Evolutionary conservation across 805 yeast genomes (phyloP), one percentile per base, ranked within the genome.

Genomic region (Groenewaldozyma tartarivorans): DNA sequence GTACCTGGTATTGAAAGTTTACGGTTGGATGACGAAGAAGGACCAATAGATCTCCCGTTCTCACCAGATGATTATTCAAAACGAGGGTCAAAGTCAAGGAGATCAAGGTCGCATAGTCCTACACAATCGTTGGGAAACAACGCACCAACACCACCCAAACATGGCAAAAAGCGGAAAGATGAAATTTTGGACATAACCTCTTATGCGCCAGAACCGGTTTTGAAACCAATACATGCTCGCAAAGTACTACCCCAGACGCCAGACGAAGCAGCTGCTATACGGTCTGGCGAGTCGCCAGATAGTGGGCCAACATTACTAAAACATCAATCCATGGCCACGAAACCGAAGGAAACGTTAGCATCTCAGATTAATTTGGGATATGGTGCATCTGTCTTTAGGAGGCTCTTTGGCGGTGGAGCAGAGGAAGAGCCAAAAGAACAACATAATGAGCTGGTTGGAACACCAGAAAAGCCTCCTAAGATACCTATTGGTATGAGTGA

Each of bases 301-400:
- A 7, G 13, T 7, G 29, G 29, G 29, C 29, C 7, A 13, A 7
- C 11, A 24, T 13, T 13, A 13, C 29, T 24, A 24, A 13, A 24
- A 13, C 11, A 24, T 9, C 13, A 9, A 9, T n/a, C n/a, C n/a
- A n/a, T n/a, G n/a, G n/a, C n/a, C n/a, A n/a, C n/a, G n/a, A 24
- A 13, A 13, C 7, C 7, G 13, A 7, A 13, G 13, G 29, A 24
- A 13, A 24, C 29, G 7, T 13, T 24, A 13, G 13, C 29, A n/a
- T 46, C 52, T 33, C 58, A 60, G 41, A 55, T 61, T 44, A 61
- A 61, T 36, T 61, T 53, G 31, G 58, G 63, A 24, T 61, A 59
- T 39, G 59, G 59, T 13, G 63, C 56, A 27, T 57, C 64, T 4
- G 47, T 61, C 37, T 55, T 56, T 41, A 47, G 48, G 33, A 44